Evolutionary conservation across 768 basidiomycete species (phyloP), one percentile per base, ranked within the genome.

Genomic region (Saitozyma podzolica): DNA sequence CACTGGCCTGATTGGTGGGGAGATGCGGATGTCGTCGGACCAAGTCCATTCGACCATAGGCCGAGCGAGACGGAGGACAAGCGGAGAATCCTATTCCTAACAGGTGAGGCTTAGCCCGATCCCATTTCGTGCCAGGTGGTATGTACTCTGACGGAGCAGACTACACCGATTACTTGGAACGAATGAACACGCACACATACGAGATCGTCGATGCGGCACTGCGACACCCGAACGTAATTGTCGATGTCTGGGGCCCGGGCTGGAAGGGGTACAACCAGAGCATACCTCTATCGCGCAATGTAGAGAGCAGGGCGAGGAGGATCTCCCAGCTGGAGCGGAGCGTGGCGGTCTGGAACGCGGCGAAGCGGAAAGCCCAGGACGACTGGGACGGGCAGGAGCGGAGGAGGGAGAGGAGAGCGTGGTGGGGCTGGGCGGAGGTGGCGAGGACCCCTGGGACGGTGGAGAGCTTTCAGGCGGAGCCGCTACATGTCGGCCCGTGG

Each of bases 101-200:
- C 75, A 3, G 77, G 77, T 78, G 40, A 71, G 76, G 70, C 45
- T 37, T 3, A 8, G 9, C 29, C n/a, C 29, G 29, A 29, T 39
- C 7, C 14, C 41, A 43, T 40, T 41, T 7, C 50, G 11, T 19
- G 43, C 13, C 50, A 41, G 20, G 53, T 47, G 4, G 11, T 9
- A 54, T 19, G 40, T 8, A 16, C 16, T 40, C 62, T 50, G 41
- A 56, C 20, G 50, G 37, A 10, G 45, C 53, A 80, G 77, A 75
- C 52, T 78, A 76, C 54, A 69, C 65, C 3, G 77, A 78, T 54
- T 79, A 80, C 61, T 67, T 80, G 9, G 74, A 75, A 62, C 58
- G 77, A n/a, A 78, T 78, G 75, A 80, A 80, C 64, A 74, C 77
- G 6, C 74, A 77, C 61, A 78, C 73, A n/a, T 76, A 78, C 63